These are phyloP conservation scores for Phyllosticta ampelicida DNA, from an alignment of 2,329 filamentous ascomycete genomes.

Conservation along the genomic window DNA sequence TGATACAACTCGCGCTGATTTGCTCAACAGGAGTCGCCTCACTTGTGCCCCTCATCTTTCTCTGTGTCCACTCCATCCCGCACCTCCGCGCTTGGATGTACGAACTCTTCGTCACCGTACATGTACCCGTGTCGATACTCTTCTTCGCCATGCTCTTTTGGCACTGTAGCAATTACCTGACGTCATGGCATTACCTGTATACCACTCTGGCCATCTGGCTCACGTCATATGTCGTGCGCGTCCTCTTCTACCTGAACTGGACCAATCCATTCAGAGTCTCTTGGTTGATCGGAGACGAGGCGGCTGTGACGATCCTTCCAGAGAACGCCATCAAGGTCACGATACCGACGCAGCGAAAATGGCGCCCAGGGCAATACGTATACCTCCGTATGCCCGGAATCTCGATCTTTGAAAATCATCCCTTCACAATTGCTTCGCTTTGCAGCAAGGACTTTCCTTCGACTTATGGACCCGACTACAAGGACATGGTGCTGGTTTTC, in stretches of 20 bases:
- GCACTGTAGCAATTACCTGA: slow-evolving; percentile 88
- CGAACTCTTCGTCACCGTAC: slow-evolving; percentile 72
- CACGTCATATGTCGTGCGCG: slow-evolving; percentile 58
- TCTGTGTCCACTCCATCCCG: slow-evolving; percentile 76
- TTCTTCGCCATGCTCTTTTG: slow-evolving; percentile 85
- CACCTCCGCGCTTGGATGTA: slow-evolving; percentile 68
- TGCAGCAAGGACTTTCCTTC: slow-evolving; percentile 92
- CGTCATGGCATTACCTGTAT: slow-evolving; percentile 82
- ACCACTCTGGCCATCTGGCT: slow-evolving; percentile 71
- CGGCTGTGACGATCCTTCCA: slow-evolving; percentile 76
- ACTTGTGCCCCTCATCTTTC: slow-evolving; percentile 67
- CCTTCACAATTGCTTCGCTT: slow-evolving; percentile 86
- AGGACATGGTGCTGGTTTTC: slow-evolving; percentile 86
- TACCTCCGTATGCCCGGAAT: slow-evolving; percentile 92
- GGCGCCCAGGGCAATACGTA: slow-evolving; percentile 89
- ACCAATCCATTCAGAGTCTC: slow-evolving; percentile 65
- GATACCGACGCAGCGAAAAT: slow-evolving; percentile 83
- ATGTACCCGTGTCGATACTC: slow-evolving; percentile 68
- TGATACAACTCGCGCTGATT: slow-evolving; percentile 24
- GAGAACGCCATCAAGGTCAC: slow-evolving; percentile 95
- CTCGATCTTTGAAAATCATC: slow-evolving; percentile 83
- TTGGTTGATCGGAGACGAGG: slow-evolving; percentile 84
- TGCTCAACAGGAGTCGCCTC: slow-evolving; percentile 46
- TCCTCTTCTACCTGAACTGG: slow-evolving; percentile 81
- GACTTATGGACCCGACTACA: slow-evolving; percentile 75